phyloP scores from a whole-genome alignment of 345 rosid species.

The Syzygium grande region DNA sequence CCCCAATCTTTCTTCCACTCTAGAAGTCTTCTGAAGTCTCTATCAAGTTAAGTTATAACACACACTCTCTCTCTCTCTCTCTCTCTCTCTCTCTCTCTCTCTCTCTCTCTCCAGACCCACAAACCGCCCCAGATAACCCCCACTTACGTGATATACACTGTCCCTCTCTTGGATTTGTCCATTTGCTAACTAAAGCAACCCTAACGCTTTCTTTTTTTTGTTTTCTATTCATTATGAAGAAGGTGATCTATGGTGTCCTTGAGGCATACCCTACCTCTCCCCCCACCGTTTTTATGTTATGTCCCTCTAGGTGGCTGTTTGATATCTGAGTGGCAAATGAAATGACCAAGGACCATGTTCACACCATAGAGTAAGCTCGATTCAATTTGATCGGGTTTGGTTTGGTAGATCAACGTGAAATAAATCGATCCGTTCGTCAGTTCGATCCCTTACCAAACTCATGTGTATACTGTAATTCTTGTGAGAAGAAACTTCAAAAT shows the following conservation, averaged over 20 bases:
- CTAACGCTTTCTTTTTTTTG: neutral
- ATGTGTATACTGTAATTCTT: neutral
- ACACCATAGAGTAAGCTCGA: neutral
- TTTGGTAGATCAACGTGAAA: neutral
- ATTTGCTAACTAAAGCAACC: neutral
- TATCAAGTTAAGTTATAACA: neutral
- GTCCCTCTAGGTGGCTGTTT: neutral
- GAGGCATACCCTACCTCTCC: neutral
- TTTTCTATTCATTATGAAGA: neutral
- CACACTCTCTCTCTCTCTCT: neutral
- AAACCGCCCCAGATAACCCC: neutral
- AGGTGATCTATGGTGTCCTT: neutral
- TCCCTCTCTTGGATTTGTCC: neutral
- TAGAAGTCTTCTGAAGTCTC: conserved; percentile 8
- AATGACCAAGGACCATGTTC: neutral
- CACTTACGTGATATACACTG: neutral
- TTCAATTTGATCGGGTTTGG: neutral
- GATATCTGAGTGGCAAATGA: neutral
- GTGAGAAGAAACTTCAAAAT: neutral
- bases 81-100: neutral
- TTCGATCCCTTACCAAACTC: neutral
- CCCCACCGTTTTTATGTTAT: neutral
- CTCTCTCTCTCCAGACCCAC: neutral
- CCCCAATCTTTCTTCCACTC: neutral
- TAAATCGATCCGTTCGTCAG: rapidly evolving